phyloP scores from a whole-genome alignment of 169 alveolate species.

The Neospora caninum region DNA sequence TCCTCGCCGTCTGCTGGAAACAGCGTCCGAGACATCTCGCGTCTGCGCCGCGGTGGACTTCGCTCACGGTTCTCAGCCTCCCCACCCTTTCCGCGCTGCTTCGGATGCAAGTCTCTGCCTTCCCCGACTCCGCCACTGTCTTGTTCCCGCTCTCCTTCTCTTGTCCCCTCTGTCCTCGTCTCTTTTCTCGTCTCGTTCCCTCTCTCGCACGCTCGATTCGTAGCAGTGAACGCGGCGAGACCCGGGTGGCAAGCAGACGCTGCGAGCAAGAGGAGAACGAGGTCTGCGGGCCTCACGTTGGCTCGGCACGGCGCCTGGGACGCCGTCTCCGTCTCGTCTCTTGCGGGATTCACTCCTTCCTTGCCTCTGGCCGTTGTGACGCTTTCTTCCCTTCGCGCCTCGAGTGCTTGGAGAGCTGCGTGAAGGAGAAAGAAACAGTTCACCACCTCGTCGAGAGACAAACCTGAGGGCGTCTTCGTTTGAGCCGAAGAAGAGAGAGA shows the following conservation, averaged over 20 bases:
- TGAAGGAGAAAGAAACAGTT: neutral
- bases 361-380: neutral
- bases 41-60: neutral
- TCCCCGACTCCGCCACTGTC: too few relatives aligned
- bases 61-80: neutral
- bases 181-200: neutral
- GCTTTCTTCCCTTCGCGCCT: neutral
- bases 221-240: neutral
- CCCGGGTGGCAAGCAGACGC: neutral
- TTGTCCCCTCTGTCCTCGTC: too few relatives aligned
- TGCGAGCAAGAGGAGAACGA: neutral
- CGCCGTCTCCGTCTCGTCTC: neutral
- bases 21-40: neutral
- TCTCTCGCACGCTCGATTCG: neutral
- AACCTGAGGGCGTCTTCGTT: neutral
- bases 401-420: neutral
- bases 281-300: neutral
- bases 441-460: neutral
- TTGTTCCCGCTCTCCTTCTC: too few relatives aligned
- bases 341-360: neutral
- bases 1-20: too few relatives aligned
- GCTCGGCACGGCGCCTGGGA: neutral
- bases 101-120: too few relatives aligned
- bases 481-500: too few relatives aligned
- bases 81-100: neutral